A percentile compares a stretch with the other conserved stretches of the same genome.
phyloP scores from a whole-genome alignment of 2,329 filamentous ascomycete genomes.

The Orbilia quercus region DNA sequence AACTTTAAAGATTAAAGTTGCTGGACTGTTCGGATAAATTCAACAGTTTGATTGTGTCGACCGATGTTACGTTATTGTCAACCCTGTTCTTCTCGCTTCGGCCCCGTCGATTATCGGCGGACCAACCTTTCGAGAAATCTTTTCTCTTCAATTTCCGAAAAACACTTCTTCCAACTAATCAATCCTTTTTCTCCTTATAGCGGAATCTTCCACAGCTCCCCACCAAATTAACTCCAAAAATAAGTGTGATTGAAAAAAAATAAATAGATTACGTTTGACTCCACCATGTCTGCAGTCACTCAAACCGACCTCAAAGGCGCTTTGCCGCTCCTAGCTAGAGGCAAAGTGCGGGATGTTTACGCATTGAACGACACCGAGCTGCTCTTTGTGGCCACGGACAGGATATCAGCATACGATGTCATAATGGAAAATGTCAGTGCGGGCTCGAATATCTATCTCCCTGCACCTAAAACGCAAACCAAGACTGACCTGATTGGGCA shows the following conservation, averaged over 20 bases:
- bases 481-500: slow-evolving; percentile 3
- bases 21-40: slow-evolving; percentile 44
- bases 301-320: slow-evolving; percentile 64
- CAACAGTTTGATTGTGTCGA: not conserved
- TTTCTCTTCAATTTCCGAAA: slow-evolving; percentile 27
- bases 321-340: slow-evolving; percentile 69
- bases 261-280: too few species aligned
- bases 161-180: slow-evolving; percentile 9
- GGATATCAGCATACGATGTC: slow-evolving; percentile 95
- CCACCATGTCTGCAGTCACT: slow-evolving; percentile 63
- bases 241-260: slow-evolving; percentile 17
- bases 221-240: slow-evolving; percentile 18
- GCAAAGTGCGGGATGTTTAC: slow-evolving; percentile 86
- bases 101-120: slow-evolving; percentile 18
- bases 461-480: slow-evolving; percentile 65
- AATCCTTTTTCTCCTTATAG: slow-evolving; percentile 1
- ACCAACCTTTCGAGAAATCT: slow-evolving; percentile 18
- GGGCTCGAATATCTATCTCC: slow-evolving; percentile 66
- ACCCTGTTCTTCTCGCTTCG: slow-evolving; percentile 38
- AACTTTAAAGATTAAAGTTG: not conserved
- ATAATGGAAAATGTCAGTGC: slow-evolving; percentile 79
- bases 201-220: slow-evolving; percentile 15
- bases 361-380: slow-evolving; percentile 76
- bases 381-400: slow-evolving; percentile 86
- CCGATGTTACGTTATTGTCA: slow-evolving; percentile 13